phyloP scores from a whole-genome alignment of 768 basidiomycete species.

The Auricularia sp. region DNA sequence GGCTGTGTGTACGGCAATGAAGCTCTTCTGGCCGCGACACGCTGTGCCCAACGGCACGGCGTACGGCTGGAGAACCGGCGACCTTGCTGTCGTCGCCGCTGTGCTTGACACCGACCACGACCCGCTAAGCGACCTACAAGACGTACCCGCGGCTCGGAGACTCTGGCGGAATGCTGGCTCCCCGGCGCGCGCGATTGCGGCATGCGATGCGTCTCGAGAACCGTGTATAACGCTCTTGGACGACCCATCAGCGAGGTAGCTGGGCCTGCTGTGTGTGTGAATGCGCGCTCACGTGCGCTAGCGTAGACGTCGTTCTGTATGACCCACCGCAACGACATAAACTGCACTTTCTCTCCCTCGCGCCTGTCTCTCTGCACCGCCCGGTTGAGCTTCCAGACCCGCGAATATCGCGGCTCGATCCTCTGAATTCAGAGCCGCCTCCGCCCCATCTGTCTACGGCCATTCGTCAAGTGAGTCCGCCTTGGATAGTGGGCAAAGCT shows the following conservation, averaged over 20 bases:
- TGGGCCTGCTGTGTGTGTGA: not conserved
- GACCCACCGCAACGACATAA: not conserved
- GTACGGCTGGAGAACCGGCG: not conserved
- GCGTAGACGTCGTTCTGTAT: not conserved
- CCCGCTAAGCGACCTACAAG: not conserved
- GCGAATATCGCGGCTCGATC: not conserved
- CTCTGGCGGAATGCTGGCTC: not conserved
- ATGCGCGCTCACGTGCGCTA: not conserved
- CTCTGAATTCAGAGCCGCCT: not conserved
- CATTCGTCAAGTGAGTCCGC: not conserved
- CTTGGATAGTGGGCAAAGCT: not conserved
- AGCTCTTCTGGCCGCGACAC: not conserved
- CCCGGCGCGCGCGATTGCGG: not conserved
- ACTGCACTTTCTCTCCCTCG: not conserved
- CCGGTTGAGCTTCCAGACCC: not conserved
- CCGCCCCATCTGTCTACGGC: not conserved
- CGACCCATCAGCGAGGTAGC: not conserved
- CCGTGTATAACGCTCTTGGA: not conserved
- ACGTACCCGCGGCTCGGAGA: not conserved
- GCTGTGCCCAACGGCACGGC: not conserved
- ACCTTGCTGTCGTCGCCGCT: not conserved
- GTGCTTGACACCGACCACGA: not conserved
- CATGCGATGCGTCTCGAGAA: not conserved
- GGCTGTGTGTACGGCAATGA: not conserved
- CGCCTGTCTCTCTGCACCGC: not conserved